A percentile compares a stretch with the other conserved stretches of the same genome.
These are phyloP conservation scores for Gamsiella multidivaricata DNA, from an alignment of 192 early-diverging fungal species.

Conservation along the genomic window DNA sequence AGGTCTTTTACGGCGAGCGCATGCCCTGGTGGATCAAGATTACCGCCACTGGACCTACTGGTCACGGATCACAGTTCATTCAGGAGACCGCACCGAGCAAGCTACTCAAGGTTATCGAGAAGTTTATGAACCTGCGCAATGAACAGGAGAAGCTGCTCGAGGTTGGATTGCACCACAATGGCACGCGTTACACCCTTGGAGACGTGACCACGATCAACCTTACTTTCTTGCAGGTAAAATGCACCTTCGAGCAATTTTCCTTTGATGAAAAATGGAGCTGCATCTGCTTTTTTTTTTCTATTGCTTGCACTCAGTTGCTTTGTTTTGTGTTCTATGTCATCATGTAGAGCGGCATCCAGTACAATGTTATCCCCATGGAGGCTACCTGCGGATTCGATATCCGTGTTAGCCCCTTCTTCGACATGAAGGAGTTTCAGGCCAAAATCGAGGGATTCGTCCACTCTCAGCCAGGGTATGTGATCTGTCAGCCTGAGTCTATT, in stretches of 20 bases:
- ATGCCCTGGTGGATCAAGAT: conserved; percentile 87
- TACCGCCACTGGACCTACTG: conserved; percentile 75
- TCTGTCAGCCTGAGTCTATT: no score
- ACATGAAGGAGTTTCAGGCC: conserved; percentile 71
- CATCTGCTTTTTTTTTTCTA: neutral
- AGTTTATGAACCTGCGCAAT: conserved; percentile 75
- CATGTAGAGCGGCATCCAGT: conserved; percentile 75
- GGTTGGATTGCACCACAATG: conserved; percentile 63
- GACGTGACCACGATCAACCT: conserved; percentile 88
- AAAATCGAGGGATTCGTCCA: conserved; percentile 56
- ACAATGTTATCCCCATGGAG: conserved; percentile 83
- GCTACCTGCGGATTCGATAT: conserved; percentile 79
- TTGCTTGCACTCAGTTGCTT: neutral
- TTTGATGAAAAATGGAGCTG: no score
- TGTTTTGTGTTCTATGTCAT: neutral
- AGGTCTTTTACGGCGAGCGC: conserved; percentile 89
- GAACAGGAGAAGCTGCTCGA: conserved; percentile 69
- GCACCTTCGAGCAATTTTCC: no score
- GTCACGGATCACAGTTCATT: conserved; percentile 89
- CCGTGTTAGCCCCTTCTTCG: conserved; percentile 75
- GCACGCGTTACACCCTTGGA: conserved; percentile 66
- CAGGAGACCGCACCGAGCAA: conserved; percentile 75
- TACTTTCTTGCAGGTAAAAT: conserved; percentile 76
- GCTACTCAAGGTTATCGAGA: conserved; percentile 73
- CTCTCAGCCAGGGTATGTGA: conserved; percentile 59